Evolutionary conservation across 2,329 filamentous ascomycete species (phyloP), one percentile per base, ranked within the genome.

Genomic region (Bipolaris zeicola): DNA sequence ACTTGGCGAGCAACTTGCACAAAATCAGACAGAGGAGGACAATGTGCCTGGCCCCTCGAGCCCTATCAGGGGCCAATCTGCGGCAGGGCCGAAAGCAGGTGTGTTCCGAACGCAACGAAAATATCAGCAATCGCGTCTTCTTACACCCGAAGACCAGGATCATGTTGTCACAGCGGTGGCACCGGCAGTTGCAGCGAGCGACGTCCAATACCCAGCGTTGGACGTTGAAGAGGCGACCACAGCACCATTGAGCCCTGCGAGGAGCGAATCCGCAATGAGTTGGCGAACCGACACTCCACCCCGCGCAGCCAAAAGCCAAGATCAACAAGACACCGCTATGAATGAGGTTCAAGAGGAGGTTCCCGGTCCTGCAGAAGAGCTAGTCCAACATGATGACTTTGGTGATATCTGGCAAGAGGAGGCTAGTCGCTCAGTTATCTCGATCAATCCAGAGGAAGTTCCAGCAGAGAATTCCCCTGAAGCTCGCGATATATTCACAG

Each of bases 381-480:
- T 39, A 24, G 45, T 34, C 4, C 48, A 39, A 38, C 22, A 52
- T 16, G 64, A 69, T 18, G 65, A 69, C 16, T 68, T 67, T 31
- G 71, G 68, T 16, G 80, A 82, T 51, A 74, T 82, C 20, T 82
- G 80, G 80, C 73, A 79, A 65, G 79, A 80, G 54, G 79, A 81
- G 60, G 80, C 79, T 14, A 80, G 78, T 39, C 73, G 78, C 7
- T 69, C 71, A 14, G 63, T 67, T 0, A 55, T 62, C 20, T 60
- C 57, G 28, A 50, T 64, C 5, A 54, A 57, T n/a, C 16, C 63
- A 1, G 65, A 70, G n/a, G 64, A 68, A 16, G 59, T 53, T 31
- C 44, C 58, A 20, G 50, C 45, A 20, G 58, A 64, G 24, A 58
- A 61, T 26, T 33, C 58, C 38, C 57, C 67, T 11, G 58, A 68